These are phyloP conservation scores for Globisporangium iwayamae DNA, from an alignment of 352 stramenopile species.

Conservation along the genomic window DNA sequence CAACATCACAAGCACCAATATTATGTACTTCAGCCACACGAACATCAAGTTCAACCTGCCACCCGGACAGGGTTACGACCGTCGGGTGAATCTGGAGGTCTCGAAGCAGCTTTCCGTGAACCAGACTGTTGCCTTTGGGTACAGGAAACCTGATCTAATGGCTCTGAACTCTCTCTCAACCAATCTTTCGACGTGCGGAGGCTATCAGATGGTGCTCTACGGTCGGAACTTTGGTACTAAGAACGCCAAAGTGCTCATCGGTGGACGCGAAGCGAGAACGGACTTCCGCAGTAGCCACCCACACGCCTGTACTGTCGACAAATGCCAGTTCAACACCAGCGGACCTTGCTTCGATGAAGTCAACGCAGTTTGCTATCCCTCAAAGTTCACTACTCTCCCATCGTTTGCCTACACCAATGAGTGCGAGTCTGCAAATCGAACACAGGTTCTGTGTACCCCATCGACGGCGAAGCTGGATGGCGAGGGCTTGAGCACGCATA, in stretches of 20 bases:
- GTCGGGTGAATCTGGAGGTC: constrained; percentile 32
- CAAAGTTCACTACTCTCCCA: constrained; percentile 27
- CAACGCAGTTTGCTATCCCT: constrained; percentile 51
- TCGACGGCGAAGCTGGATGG: constrained; percentile 3
- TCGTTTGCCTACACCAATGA: constrained; percentile 30
- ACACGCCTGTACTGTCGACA: constrained; percentile 24
- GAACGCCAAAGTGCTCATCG: constrained; percentile 40
- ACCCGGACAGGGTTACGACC: constrained; percentile 39
- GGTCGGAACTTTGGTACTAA: constrained; percentile 60
- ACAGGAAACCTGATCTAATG: constrained; percentile 37
- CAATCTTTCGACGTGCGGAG: constrained; percentile 60
- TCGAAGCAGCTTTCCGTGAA: constrained; percentile 30
- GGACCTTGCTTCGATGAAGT: constrained; percentile 45
- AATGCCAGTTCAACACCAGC: constrained; percentile 43
- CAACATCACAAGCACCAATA: constrained; percentile 30
- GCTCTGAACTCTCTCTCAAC: constrained; percentile 36
- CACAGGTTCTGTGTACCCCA: constrained; percentile 30
- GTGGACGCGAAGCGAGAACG: constrained; percentile 44
- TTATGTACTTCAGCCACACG: constrained; percentile 57
- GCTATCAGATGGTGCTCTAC: constrained; percentile 52
- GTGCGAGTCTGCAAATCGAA: constrained; percentile 22
- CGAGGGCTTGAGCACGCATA: constrained; percentile 39
- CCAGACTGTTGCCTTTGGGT: constrained; percentile 36
- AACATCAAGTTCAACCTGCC: constrained; percentile 57
- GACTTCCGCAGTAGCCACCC: constrained; percentile 40